These are phyloP conservation scores for Tricholoma furcatifolium DNA, from an alignment of 768 basidiomycete species.

Conservation along the genomic window DNA sequence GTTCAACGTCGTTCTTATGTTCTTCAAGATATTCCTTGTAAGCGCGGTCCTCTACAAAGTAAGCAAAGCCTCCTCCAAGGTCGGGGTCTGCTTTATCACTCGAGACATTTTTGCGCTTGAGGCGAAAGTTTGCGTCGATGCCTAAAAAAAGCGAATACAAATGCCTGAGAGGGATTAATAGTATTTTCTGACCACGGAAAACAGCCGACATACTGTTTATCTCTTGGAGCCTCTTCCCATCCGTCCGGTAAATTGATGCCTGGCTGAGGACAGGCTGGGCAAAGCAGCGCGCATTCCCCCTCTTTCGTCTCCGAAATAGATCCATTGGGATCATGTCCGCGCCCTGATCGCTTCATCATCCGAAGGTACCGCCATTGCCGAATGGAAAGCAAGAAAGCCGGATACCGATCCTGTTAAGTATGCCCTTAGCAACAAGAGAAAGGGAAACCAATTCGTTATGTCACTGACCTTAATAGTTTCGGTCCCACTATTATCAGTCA, in stretches of 20 bases:
- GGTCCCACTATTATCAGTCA: too few species aligned
- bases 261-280: conserved; percentile 28
- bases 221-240: conserved; percentile 23
- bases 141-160: conserved; percentile 31
- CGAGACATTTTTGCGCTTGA: conserved; percentile 27
- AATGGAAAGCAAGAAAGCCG: conserved; percentile 1
- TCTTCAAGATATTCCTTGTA: too few species aligned
- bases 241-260: conserved; percentile 21
- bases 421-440: too few species aligned
- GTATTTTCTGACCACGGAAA: neutral
- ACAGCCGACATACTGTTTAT: too few species aligned
- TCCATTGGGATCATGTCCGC: too few species aligned
- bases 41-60: too few species aligned
- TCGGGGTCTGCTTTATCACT: conserved; percentile 24
- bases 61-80: conserved; percentile 25
- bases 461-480: too few species aligned
- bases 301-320: conserved; percentile 4
- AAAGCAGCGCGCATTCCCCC: conserved; percentile 22
- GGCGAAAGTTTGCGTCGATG: conserved; percentile 31
- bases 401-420: conserved; percentile 17
- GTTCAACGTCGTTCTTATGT: too few species aligned
- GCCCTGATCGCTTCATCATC: too few species aligned
- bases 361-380: too few species aligned
- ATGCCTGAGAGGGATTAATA: conserved; percentile 16
- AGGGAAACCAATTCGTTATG: too few species aligned